These are phyloP conservation scores for Cryphonectria naterciae DNA, from an alignment of 2,329 filamentous ascomycete genomes.

Conservation along the genomic window DNA sequence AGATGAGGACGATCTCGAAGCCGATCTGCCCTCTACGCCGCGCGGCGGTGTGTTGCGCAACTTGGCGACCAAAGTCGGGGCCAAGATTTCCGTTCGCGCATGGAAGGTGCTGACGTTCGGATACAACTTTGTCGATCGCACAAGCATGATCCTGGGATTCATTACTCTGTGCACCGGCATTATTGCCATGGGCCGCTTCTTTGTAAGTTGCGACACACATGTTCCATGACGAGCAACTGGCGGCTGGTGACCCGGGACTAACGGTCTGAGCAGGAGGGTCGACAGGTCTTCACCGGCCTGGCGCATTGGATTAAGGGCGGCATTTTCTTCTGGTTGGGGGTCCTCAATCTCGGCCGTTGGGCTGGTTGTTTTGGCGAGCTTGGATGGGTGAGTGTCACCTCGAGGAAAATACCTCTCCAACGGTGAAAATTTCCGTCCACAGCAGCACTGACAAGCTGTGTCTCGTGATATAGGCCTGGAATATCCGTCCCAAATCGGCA, in stretches of 20 bases:
- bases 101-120: constrained; percentile 61
- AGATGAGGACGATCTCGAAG: constrained; percentile 50
- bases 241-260: not conserved
- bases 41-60: constrained; percentile 54
- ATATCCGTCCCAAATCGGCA: constrained; percentile 66
- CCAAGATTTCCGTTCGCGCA: constrained; percentile 58
- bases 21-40: constrained; percentile 46
- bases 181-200: constrained; percentile 80
- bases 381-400: constrained; percentile 67
- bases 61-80: constrained; percentile 57
- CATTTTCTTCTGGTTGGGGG: constrained; percentile 91
- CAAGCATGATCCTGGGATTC: constrained; percentile 79
- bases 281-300: constrained; percentile 77
- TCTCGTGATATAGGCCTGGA: constrained; percentile 70
- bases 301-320: constrained; percentile 95
- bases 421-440: not conserved
- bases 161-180: constrained; percentile 72
- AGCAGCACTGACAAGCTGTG: constrained; percentile 23
- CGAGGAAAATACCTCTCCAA: not conserved
- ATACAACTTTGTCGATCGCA: constrained; percentile 74
- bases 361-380: constrained; percentile 87
- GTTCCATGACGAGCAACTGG: not conserved
- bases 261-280: constrained; percentile 58
- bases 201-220: constrained; percentile 61
- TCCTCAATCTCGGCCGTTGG: constrained; percentile 87